Percentiles rank a stretch among this genome's conserved stretches.
Conservation (phyloP, 1,284 basidiomycete species). For the Thelephora terrestris region DNA sequence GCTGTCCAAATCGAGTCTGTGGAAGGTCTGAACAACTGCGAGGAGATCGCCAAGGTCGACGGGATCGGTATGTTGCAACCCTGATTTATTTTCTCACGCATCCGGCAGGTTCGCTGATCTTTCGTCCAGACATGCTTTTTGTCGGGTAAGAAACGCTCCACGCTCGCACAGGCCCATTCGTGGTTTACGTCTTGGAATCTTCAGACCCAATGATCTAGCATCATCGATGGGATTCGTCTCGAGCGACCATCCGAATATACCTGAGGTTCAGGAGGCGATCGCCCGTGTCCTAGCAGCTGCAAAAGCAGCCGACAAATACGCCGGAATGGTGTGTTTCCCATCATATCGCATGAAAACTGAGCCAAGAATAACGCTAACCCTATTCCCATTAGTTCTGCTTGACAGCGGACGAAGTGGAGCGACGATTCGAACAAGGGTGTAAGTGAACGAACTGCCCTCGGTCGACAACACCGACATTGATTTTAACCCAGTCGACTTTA, state of each 20-base stretch:
- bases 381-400: slow-evolving; percentile 8
- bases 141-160: slow-evolving; percentile 5
- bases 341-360: not conserved
- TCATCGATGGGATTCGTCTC: slow-evolving; percentile 12
- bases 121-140: slow-evolving; percentile 11
- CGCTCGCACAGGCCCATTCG: not conserved
- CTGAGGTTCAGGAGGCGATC: slow-evolving; percentile 14
- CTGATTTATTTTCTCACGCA: not conserved
- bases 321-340: slow-evolving; percentile 9
- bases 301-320: slow-evolving; percentile 13
- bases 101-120: not conserved
- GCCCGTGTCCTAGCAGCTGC: slow-evolving; percentile 11
- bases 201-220: slow-evolving; percentile 10
- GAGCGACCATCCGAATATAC: slow-evolving; percentile 9
- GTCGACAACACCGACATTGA: not conserved
- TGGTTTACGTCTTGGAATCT: not conserved
- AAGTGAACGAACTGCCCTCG: not conserved
- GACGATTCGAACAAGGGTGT: slow-evolving; percentile 14
- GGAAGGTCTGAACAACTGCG: slow-evolving; percentile 11
- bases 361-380: not conserved
- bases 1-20: slow-evolving; percentile 12
- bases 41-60: slow-evolving; percentile 14
- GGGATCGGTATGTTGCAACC: slow-evolving; percentile 8
- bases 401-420: slow-evolving; percentile 9
- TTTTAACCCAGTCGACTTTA: slow-evolving; percentile 10